Base-by-base conservation (phyloP, 768 basidiomycete species). In the Auriscalpium microsporum region DNA sequence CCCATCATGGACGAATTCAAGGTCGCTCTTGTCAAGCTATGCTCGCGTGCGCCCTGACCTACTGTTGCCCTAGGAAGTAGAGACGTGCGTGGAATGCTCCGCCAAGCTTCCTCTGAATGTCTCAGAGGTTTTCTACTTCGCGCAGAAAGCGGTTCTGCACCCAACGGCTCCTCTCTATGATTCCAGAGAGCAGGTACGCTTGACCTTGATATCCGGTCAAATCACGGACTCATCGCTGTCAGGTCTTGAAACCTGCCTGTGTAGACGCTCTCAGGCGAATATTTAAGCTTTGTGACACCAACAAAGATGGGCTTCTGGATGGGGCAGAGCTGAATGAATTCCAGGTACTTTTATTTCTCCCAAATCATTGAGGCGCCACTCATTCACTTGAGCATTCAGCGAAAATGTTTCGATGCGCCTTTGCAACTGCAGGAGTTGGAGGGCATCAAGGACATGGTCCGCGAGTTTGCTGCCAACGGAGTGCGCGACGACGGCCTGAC, bases 1-100 rank as follows among this genome's bases (percentile, higher is more conserved):
- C 95, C 95, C 34, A 93, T 99, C 54, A 99, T 98, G 95, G 85
- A 87, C 62, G 95, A 98, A 70, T 99, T 95, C 83, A 99, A 99
- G 82, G 94, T 86, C 65, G 54, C 72, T 64, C 51, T 7, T 14
- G n/a, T 59, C 35, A 14, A 28, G 34, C 23, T 50, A 47, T 44
- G 40, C 52, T 37, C 56, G 45, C 52, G 33, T 33, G 9, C 38
- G 35, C 28, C n/a, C 35, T 37, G 21, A 11, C 40, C 37, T 21
- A 36, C 45, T 53, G 55, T 19, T 52, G 48, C 5, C 56, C 42
- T 61, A 98, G 95, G 94, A 97, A 80, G 94, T 97, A 53, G 94
- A 97, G 68, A 97, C 95, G 44, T 97, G 94, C 64, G 90, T 98
- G 34, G 95, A 98, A 72, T 92, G 90, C 65, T 95, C 93, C n/a